phyloP scores from a whole-genome alignment of 495 filamentous ascomycete species.

The Bacidia rubella region DNA sequence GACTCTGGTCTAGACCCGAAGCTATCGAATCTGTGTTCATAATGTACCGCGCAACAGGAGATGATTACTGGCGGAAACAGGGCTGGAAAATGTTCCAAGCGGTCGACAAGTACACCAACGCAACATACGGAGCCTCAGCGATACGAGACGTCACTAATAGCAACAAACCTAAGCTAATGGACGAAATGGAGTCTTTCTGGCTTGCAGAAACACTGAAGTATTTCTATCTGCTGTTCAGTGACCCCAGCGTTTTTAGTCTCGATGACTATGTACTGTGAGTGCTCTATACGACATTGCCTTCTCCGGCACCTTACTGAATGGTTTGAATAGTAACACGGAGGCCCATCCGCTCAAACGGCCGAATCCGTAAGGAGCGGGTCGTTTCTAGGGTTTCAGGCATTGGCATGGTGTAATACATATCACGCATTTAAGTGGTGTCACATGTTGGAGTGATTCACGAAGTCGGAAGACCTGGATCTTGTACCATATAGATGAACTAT shows the following conservation, averaged over 20 bases:
- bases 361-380: neutral
- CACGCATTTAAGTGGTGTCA: neutral
- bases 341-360: constrained; percentile 41
- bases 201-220: constrained; percentile 70
- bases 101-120: constrained; percentile 50
- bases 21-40: constrained; percentile 93
- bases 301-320: neutral
- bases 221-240: constrained; percentile 63
- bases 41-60: constrained; percentile 85
- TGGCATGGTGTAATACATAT: neutral
- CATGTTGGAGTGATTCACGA: neutral
- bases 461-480: neutral
- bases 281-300: neutral
- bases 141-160: constrained; percentile 62
- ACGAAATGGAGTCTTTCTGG: constrained; percentile 51
- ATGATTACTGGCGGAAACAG: constrained; percentile 63
- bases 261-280: constrained; percentile 73
- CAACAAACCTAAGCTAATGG: constrained; percentile 24
- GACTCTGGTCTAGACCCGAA: constrained; percentile 49
- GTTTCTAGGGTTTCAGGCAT: neutral
- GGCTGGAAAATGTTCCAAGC: constrained; percentile 87
- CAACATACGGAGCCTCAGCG: constrained; percentile 54
- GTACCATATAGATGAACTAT: too few relatives aligned
- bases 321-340: constrained; percentile 35
- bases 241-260: constrained; percentile 57